Evolutionary conservation across 2,329 filamentous ascomycete genomes (phyloP), one percentile per base, ranked within the genome.

Genomic region (Orbilia oligospora): DNA sequence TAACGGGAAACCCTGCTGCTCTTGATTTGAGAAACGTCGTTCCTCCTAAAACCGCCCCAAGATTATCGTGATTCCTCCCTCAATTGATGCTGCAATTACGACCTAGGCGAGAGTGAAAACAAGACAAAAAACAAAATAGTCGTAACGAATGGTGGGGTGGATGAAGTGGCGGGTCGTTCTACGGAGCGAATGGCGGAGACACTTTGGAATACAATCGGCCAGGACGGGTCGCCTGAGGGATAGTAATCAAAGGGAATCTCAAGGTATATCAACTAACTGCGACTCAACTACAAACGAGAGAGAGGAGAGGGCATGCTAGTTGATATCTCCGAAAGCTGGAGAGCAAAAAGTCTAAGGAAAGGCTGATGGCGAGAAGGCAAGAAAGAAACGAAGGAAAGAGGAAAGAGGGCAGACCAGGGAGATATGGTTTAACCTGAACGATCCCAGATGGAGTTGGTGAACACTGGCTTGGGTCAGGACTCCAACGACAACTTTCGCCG

Each of bases 61-160:
- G 68, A 75, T 76, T 76, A 80, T 81, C 82, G 61, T 71, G 51
- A 67, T 66, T 46, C 51, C 48, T 41, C 38, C 53, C 30, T 66
- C 73, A 77, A 71, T 77, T 63, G 73, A 64, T 53, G 27, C 33
- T 44, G 36, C 56, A 36, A 61, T 63, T 67, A 46, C 58, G 66
- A 53, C 24, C 30, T 30, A 63, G 51, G n/a, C 51, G 61, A 41
- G 67, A 67, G 6, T 49, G 36, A 56, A 65, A 65, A 70, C 55
- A 22, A 58, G 61, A 44, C 20, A 51, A n/a, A 51, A n/a, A 30
- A 49, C 36, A 49, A 49, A 66, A 48, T 38, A 58, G 65, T 80
- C 65, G 77, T 79, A 83, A 80, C 81, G 82, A 83, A 80, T 82
- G 82, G 81, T 73, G 81, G 72, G 49, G 51, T n/a, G 51, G 53